These are phyloP conservation scores for Polyplosphaeria fusca DNA, from an alignment of 495 filamentous ascomycete species.

Conservation along the genomic window DNA sequence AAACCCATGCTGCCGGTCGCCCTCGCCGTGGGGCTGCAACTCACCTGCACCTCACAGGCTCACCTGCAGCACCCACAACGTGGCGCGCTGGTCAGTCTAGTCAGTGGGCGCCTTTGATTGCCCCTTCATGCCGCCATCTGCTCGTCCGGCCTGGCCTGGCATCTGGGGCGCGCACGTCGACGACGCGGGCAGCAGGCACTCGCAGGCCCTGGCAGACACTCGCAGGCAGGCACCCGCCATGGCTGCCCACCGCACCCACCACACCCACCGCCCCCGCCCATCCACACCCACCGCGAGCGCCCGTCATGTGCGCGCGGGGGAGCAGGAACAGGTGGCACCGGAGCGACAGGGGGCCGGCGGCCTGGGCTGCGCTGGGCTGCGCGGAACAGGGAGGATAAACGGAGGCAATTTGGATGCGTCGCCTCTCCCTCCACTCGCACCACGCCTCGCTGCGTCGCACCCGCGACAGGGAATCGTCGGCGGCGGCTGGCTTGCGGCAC, in stretches of 20 bases:
- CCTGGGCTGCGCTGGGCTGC: no score
- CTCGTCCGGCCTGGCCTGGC: background rate
- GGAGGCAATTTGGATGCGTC: slow-evolving; percentile 23
- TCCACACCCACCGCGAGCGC: no score
- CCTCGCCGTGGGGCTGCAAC: background rate
- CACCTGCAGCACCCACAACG: background rate
- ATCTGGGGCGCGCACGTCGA: background rate
- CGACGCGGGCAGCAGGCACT: background rate
- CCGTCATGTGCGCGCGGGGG: no score
- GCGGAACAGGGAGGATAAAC: slow-evolving; percentile 12
- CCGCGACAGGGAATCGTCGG: background rate
- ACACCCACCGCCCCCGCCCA: no score
- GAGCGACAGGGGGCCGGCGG: no score
- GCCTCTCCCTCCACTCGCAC: background rate
- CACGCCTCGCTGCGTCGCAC: background rate
- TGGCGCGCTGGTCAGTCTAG: slow-evolving; percentile 2
- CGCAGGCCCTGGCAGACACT: background rate
- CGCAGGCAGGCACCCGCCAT: background rate
- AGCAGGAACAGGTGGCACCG: no score
- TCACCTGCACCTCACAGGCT: background rate
- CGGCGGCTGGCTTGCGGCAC: background rate
- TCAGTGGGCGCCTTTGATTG: no score
- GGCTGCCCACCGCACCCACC: no score
- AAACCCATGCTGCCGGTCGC: background rate
- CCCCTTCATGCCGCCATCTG: background rate